Evolutionary conservation across 73 alveolate species (phyloP).

Genomic region (Halteria grandinella): DNA sequence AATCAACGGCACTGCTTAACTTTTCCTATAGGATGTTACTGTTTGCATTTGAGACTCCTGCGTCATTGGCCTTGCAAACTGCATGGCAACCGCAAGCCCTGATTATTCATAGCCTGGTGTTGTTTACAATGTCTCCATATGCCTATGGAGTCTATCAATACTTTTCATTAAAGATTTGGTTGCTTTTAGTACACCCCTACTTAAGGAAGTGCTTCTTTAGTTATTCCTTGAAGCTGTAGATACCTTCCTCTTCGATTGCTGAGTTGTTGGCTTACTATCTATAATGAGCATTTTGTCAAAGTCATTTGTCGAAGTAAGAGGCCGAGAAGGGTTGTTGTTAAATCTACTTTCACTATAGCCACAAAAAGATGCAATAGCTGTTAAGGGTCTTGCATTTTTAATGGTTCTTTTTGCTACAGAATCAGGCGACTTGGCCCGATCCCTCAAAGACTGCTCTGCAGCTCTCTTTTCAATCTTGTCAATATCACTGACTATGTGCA

Average conservation of each 20-base stretch:
- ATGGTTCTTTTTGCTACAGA: conserved; percentile 21
- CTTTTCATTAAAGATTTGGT: too few relatives aligned
- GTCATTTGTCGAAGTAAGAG: background rate
- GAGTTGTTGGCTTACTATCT: background rate
- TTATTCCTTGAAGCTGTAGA: background rate
- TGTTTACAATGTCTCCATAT: too few relatives aligned
- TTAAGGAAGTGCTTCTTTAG: background rate
- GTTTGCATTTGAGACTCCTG: too few relatives aligned
- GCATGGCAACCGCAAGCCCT: too few relatives aligned
- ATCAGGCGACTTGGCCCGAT: conserved; percentile 30
- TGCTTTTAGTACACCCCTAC: background rate
- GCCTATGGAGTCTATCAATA: too few relatives aligned
- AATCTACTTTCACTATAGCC: background rate
- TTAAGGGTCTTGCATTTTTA: background rate
- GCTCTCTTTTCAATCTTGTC: conserved; percentile 8
- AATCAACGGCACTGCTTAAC: too few relatives aligned
- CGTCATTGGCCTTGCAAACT: too few relatives aligned
- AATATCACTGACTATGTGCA: conserved; percentile 10
- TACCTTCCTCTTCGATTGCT: background rate
- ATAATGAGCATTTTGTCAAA: background rate
- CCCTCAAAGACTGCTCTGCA: background rate
- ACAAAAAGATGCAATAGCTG: too few relatives aligned
- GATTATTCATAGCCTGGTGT: too few relatives aligned
- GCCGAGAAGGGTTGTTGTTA: background rate
- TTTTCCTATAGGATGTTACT: too few relatives aligned